Percentiles rank a stretch among this genome's conserved stretches.
Conservation (phyloP, 768 basidiomycete genomes). For the Leucocoprinus leucothites region DNA sequence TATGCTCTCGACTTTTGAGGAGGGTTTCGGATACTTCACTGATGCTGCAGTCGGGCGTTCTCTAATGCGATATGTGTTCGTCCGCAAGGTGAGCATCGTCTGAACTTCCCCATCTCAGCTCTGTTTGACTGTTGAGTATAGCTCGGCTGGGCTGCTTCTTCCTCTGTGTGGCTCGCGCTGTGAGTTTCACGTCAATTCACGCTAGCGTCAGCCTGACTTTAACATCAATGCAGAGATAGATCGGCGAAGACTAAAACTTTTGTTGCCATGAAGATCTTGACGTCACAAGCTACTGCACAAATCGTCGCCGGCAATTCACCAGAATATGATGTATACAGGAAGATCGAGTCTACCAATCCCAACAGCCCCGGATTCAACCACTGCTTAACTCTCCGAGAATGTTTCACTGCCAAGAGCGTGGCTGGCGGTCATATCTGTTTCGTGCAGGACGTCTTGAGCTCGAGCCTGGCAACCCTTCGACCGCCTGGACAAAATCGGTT, state of each 20-base stretch:
- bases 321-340: conserved; percentile 11
- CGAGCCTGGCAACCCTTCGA: conserved; percentile 10
- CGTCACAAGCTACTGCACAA: neutral
- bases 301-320: conserved; percentile 7
- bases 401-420: conserved; percentile 7
- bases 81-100: conserved; percentile 7
- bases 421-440: conserved; percentile 1
- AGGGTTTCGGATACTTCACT: conserved; percentile 14
- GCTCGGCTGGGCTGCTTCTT: neutral
- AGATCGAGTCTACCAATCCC: conserved; percentile 12
- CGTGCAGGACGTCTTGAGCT: conserved; percentile 11
- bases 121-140: neutral
- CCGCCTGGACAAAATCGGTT: conserved; percentile 1
- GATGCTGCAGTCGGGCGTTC: conserved; percentile 9
- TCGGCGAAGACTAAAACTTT: neutral
- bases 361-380: conserved; percentile 14
- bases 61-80: neutral
- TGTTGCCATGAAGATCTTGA: neutral
- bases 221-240: neutral
- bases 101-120: neutral
- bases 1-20: conserved; percentile 8
- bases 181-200: neutral
- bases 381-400: conserved; percentile 9
- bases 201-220: neutral
- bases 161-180: conserved; percentile 6